Percentiles rank a stretch among this genome's conserved stretches.
Conservation (phyloP, 2,329 filamentous ascomycete species). For the Penicillium occitanis region DNA sequence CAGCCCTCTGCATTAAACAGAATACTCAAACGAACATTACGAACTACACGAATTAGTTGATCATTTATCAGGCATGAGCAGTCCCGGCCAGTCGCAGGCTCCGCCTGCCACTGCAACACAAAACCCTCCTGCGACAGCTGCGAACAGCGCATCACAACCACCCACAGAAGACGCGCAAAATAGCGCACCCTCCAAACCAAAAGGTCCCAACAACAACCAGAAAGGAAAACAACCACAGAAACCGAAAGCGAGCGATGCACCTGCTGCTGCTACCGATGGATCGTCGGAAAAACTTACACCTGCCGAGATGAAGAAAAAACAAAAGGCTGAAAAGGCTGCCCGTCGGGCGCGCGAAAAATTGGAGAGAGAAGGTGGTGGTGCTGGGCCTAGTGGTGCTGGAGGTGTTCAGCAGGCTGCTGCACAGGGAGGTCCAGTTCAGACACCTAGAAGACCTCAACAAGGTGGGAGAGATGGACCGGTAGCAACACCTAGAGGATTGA, state of each 20-base stretch:
- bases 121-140: slow-evolving; percentile 9
- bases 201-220: not conserved
- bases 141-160: slow-evolving; percentile 12
- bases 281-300: slow-evolving; percentile 39
- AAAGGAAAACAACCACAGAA: slow-evolving; percentile 22
- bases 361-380: slow-evolving; percentile 45
- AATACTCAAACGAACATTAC: not conserved
- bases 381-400: slow-evolving; percentile 21
- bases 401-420: slow-evolving; percentile 24
- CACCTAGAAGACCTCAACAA: not conserved
- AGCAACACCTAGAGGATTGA: slow-evolving; percentile 34
- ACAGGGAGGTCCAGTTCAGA: slow-evolving; percentile 23
- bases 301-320: slow-evolving; percentile 82
- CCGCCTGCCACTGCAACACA: slow-evolving; percentile 14
- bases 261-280: slow-evolving; percentile 27
- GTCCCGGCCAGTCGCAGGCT: slow-evolving; percentile 9
- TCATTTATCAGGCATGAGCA: slow-evolving; percentile 17
- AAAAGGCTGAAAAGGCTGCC: slow-evolving; percentile 88
- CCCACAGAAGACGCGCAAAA: slow-evolving; percentile 8
- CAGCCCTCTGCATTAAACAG: not conserved
- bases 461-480: slow-evolving; percentile 23
- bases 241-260: slow-evolving; percentile 19
- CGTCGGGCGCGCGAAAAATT: slow-evolving; percentile 71
- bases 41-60: not conserved
- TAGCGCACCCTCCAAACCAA: not conserved